These are phyloP conservation scores for Pichia sp. DNA, from an alignment of 1,139 yeast genomes.

Conservation along the genomic window DNA sequence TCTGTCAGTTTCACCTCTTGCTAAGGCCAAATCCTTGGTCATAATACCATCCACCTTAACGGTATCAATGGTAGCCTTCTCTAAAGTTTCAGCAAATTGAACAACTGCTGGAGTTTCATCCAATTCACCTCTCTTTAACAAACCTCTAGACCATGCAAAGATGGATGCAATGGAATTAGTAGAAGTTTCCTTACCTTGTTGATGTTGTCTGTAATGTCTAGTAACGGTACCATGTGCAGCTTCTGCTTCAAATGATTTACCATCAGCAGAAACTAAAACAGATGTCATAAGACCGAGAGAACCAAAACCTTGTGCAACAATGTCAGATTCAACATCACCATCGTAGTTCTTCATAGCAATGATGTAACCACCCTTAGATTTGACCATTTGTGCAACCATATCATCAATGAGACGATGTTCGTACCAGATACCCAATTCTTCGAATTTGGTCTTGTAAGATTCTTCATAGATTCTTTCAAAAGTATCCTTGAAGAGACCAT, in stretches of 20 bases:
- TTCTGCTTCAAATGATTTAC: constrained; percentile 74
- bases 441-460: constrained; percentile 52
- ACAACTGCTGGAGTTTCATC: constrained; percentile 68
- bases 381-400: constrained; percentile 86
- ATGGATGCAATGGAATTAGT: constrained; percentile 82
- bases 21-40: constrained; percentile 78
- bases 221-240: constrained; percentile 90
- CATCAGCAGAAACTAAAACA: constrained; percentile 79
- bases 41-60: constrained; percentile 68
- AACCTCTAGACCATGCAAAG: constrained; percentile 83
- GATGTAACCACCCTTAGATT: constrained; percentile 76
- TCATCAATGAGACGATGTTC: constrained; percentile 82
- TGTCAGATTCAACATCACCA: constrained; percentile 82
- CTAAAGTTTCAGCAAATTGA: constrained; percentile 57
- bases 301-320: constrained; percentile 84
- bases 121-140: constrained; percentile 71
- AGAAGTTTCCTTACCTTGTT: constrained; percentile 77
- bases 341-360: constrained; percentile 82
- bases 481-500: constrained; percentile 75
- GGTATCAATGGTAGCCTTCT: constrained; percentile 62
- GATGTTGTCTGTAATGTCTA: constrained; percentile 79
- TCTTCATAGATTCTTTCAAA: constrained; percentile 60
- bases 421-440: constrained; percentile 62
- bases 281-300: constrained; percentile 82
- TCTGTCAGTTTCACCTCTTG: constrained; percentile 36